Base-by-base conservation (phyloP, 176 grass and related monocot species). In the Oryza brachyantha region DNA sequence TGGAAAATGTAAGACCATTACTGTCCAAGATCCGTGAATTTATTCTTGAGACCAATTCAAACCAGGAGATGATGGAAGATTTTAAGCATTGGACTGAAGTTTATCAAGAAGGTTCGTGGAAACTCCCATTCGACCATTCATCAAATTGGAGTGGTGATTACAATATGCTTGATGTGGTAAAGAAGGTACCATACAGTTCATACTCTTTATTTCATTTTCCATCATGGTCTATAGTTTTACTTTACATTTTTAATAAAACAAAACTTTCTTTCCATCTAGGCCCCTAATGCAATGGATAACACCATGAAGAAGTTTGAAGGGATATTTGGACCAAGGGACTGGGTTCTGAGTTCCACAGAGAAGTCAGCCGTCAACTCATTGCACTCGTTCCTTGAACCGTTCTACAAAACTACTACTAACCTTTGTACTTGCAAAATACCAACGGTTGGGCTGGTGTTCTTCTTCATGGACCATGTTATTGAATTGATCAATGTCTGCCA, bases 381-480 rank as follows among this genome's bases (percentile, higher is more conserved):
- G 67, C 96, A 94, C 66, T 84, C 88, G 0, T 94, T 87, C 77
- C 88, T 94, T 52, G 96, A 94, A 46, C 90, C 92, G 5, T 98
- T 97, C 74, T 88, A 91, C 36, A 98, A 98, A 83, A 98, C 92
- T 14, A 98, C 96, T 0, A 93, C 87, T 39, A 98, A 98, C 79
- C 81, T 98, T 69, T 94, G 92, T 80, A 92, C 84, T 48, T 90
- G 89, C 74, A 98, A 90, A 88, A 68, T 92, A 72, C 84, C 79
- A 60, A 94, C 92, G 13, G 77, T 98, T 70, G 95, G 92, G 27
- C 92, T 98, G 14, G 90, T 91, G 29, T 89, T 98, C 70, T 97
- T 97, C 83, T 98, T 98, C 70, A 92, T 94, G 86, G 95, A 98
- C 83, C 89, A 98, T 88, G 88, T 94, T 48, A 71, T 83, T 38